These are phyloP conservation scores for Microbotryomycetes sp. DNA, from an alignment of 1,284 basidiomycete genomes.

Conservation along the genomic window DNA sequence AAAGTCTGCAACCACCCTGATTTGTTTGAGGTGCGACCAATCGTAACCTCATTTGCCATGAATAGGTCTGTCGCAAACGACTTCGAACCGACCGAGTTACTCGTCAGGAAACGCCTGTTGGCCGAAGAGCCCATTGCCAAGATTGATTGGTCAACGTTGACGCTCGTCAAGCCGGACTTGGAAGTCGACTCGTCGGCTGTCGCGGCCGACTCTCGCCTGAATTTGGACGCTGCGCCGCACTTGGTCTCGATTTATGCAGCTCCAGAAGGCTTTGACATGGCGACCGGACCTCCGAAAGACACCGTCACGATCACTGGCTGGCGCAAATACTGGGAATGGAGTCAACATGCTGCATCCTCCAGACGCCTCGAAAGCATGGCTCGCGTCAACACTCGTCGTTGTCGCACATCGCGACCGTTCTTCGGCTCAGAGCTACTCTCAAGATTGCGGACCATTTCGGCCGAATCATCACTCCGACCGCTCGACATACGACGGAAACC, in stretches of 20 bases:
- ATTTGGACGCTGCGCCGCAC: slow-evolving; percentile 58
- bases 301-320: slow-evolving; percentile 69
- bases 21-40: slow-evolving; percentile 88
- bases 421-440: slow-evolving; percentile 59
- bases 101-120: slow-evolving; percentile 67
- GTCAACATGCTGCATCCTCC: slow-evolving; percentile 52
- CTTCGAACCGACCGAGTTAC: slow-evolving; percentile 80
- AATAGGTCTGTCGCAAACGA: slow-evolving; percentile 68
- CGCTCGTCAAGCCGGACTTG: slow-evolving; percentile 52
- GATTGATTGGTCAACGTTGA: slow-evolving; percentile 58
- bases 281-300: slow-evolving; percentile 50
- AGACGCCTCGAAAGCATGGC: slow-evolving; percentile 63
- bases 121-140: slow-evolving; percentile 47
- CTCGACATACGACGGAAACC: slow-evolving; percentile 44
- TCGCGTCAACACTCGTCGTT: slow-evolving; percentile 72
- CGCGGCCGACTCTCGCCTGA: slow-evolving; percentile 52
- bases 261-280: slow-evolving; percentile 18
- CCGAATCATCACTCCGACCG: slow-evolving; percentile 54
- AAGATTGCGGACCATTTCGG: slow-evolving; percentile 45
- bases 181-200: slow-evolving; percentile 50
- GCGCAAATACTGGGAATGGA: slow-evolving; percentile 54
- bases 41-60: slow-evolving; percentile 88
- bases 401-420: slow-evolving; percentile 53
- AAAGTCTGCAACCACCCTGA: slow-evolving; percentile 62
- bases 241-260: slow-evolving; percentile 44